Evolutionary conservation across 1,139 yeast genomes (phyloP).

Genomic region (Zygoascus sp.): DNA sequence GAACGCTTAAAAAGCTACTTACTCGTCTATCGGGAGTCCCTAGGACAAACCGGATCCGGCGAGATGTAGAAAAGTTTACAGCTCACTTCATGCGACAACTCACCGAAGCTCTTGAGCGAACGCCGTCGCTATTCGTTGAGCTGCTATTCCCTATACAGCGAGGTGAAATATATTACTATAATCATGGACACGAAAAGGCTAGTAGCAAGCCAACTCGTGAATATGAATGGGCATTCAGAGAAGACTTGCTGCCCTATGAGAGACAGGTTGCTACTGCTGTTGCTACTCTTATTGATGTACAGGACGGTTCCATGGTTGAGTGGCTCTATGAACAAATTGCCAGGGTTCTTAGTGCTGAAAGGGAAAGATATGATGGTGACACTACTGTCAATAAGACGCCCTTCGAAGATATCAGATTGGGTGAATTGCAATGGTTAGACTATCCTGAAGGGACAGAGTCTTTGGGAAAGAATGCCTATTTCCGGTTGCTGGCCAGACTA

Average conservation of each 20-base stretch:
- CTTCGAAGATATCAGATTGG: conserved; percentile 4
- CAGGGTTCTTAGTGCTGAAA: background rate
- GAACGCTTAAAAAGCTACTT: conserved; percentile 46
- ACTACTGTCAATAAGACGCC: conserved; percentile 3
- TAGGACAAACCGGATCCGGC: conserved; percentile 41
- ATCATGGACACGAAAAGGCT: conserved; percentile 36
- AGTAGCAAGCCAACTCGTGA: conserved; percentile 15
- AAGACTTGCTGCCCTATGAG: conserved; percentile 26
- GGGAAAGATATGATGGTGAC: conserved; percentile 4
- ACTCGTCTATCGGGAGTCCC: conserved; percentile 35
- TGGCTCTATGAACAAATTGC: conserved; percentile 45
- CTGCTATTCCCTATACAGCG: conserved; percentile 61
- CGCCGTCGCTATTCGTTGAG: conserved; percentile 61
- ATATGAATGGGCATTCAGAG: conserved; percentile 27
- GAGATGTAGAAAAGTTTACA: conserved; percentile 62
- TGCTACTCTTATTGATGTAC: conserved; percentile 47
- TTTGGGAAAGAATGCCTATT: conserved; percentile 1
- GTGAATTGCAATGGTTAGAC: background rate
- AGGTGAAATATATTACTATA: conserved; percentile 42
- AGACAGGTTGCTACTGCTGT: conserved; percentile 41
- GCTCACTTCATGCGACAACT: conserved; percentile 64
- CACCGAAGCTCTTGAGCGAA: conserved; percentile 45
- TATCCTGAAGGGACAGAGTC: conserved; percentile 1
- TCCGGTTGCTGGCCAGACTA: conserved; percentile 3
- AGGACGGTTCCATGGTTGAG: conserved; percentile 39